Conservation (phyloP, 805 yeast genomes). For the Wickerhamiella bombiphila region DNA sequence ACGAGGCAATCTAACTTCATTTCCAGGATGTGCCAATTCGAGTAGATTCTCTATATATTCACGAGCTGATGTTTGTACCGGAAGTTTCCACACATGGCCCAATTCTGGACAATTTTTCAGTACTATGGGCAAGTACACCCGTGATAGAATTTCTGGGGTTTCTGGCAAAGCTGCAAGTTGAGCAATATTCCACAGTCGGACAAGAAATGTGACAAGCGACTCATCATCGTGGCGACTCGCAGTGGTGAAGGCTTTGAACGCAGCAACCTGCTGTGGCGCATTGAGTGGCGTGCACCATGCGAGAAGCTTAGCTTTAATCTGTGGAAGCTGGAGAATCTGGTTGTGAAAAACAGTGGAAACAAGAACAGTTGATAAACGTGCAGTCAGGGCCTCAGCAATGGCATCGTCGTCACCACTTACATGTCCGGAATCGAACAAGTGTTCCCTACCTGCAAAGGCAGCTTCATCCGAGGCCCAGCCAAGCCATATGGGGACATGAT, state of each 20-base stretch:
- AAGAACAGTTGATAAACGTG: neutral
- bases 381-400: neutral
- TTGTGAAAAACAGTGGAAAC: neutral
- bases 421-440: neutral
- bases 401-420: neutral
- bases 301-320: neutral
- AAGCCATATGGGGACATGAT: neutral
- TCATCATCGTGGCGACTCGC: neutral
- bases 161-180: neutral
- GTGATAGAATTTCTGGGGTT: neutral
- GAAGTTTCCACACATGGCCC: no score
- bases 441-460: neutral
- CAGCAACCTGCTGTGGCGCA: neutral
- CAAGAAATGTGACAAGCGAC: neutral
- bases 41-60: neutral
- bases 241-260: neutral
- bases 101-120: neutral
- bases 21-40: neutral
- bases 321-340: neutral
- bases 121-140: neutral
- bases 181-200: neutral
- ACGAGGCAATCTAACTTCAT: no score
- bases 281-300: neutral
- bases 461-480: neutral
- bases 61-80: no score